These are phyloP conservation scores for Herpotrichia juniperi DNA, from an alignment of 2,329 filamentous ascomycete species.

Conservation along the genomic window DNA sequence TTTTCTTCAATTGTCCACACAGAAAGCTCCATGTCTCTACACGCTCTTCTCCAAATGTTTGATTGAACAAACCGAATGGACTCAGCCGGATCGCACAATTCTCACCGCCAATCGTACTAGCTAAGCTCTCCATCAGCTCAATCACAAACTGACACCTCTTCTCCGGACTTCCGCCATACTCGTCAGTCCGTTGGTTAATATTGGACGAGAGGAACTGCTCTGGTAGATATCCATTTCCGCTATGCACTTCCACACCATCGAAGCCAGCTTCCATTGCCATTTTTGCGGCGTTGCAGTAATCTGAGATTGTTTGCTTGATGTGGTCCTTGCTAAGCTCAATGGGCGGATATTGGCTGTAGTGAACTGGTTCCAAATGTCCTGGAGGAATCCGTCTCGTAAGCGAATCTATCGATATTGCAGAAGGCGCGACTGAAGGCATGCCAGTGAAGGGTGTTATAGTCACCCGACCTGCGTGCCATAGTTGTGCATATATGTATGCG, in stretches of 20 bases:
- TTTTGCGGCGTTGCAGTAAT: slow-evolving; percentile 53
- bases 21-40: slow-evolving; percentile 61
- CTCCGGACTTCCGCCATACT: slow-evolving; percentile 56
- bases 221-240: slow-evolving; percentile 57
- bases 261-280: slow-evolving; percentile 63
- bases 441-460: slow-evolving; percentile 49
- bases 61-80: slow-evolving; percentile 58
- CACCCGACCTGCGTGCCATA: slow-evolving; percentile 55
- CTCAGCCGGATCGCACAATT: slow-evolving; percentile 34
- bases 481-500: slow-evolving; percentile 51
- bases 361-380: slow-evolving; percentile 32
- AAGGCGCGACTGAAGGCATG: slow-evolving; percentile 46
- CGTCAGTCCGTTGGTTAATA: slow-evolving; percentile 56
- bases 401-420: slow-evolving; percentile 55
- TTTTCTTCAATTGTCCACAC: slow-evolving; percentile 55
- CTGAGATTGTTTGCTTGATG: slow-evolving; percentile 49
- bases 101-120: slow-evolving; percentile 30
- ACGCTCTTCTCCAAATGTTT: slow-evolving; percentile 57
- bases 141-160: slow-evolving; percentile 61
- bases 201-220: slow-evolving; percentile 59
- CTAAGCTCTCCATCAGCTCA: slow-evolving; percentile 51
- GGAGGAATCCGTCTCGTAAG: slow-evolving; percentile 38
- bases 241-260: slow-evolving; percentile 59
- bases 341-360: slow-evolving; percentile 34
- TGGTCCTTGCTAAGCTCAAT: slow-evolving; percentile 51